Base-by-base conservation (phyloP, 2,329 filamentous ascomycete genomes). In the Colletotrichum godetiae region DNA sequence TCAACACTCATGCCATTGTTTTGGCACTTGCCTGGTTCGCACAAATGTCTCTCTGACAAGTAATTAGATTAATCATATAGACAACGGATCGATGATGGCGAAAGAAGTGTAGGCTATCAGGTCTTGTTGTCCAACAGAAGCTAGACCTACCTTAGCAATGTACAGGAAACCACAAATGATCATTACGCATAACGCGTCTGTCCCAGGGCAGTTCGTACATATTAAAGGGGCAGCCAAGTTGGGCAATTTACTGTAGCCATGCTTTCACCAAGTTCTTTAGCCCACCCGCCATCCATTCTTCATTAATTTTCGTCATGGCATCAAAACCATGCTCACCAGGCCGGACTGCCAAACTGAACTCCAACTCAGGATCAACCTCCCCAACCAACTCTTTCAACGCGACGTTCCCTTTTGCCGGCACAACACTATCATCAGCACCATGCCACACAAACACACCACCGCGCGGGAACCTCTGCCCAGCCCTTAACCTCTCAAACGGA, bases 381-480 rank as follows among this genome's bases (percentile, higher is more conserved):
- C 13, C 22, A 2, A 73, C 33, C 33, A 60, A 33, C 33, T 60
- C 46, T 22, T 46, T 22, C 22, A 73, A n/a, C 15, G 42, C 58
- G 5, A 53, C 22, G 24, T 35, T 60, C 4, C 70, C 66, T 1
- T n/a, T 29, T 10, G 35, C 65, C 1, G 70, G 70, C 29, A 69
- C 70, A 0, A 68, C 59, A 1, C 52, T 58, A 1, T 73, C 70
- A 11, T 60, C 65, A 5, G 58, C 13, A 11, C 66, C 70, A 4
- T 73, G 70, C 58, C 58, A 68, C 13, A 73, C 58, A n/a, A 73
- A 73, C 3, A 68, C 70, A 4, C 68, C 68, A 1, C 68, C 68
- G 2, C 68, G 24, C 5, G 68, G 68, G 3, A 71, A 57, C 8
- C 13, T 19, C 19, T 56, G 62, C 11, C 68, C 68, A 56, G 66